A percentile compares a stretch with the other conserved stretches of the same genome.
phyloP scores from a whole-genome alignment of 305 asterid species.

The Fraxinus greggii region DNA sequence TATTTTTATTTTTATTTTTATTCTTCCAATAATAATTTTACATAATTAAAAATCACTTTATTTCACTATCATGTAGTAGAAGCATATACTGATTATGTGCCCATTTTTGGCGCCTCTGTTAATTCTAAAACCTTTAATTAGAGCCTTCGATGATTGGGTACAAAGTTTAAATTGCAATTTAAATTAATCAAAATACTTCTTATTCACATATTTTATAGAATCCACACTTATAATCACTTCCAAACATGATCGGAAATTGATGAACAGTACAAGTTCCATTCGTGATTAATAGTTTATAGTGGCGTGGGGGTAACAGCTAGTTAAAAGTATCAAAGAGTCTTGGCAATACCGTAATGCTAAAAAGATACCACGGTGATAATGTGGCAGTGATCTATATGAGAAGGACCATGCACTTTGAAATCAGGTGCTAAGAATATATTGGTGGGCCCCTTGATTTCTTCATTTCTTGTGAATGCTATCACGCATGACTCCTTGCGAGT shows the following conservation, averaged over 20 bases:
- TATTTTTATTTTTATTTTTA: background rate
- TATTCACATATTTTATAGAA: no score
- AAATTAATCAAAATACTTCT: background rate
- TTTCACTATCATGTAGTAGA: background rate
- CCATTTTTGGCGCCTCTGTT: background rate
- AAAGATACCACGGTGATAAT: constrained; percentile 30
- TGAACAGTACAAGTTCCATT: background rate
- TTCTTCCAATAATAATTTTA: background rate
- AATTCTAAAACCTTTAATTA: background rate
- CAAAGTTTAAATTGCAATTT: background rate
- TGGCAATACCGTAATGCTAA: constrained; percentile 43
- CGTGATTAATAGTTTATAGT: background rate
- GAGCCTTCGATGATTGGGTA: background rate
- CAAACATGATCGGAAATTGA: background rate
- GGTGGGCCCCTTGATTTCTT: constrained; percentile 11
- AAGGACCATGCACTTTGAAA: constrained; percentile 27
- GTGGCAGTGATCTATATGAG: constrained; percentile 22
- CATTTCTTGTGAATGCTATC: background rate
- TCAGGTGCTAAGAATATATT: constrained; percentile 18
- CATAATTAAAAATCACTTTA: background rate
- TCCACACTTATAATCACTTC: background rate
- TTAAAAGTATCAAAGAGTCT: constrained; percentile 30
- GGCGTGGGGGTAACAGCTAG: background rate
- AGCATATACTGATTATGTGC: background rate
- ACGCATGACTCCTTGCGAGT: background rate